phyloP scores from a whole-genome alignment of 177 flowering plant genomes.

The Telopea speciosissima region DNA sequence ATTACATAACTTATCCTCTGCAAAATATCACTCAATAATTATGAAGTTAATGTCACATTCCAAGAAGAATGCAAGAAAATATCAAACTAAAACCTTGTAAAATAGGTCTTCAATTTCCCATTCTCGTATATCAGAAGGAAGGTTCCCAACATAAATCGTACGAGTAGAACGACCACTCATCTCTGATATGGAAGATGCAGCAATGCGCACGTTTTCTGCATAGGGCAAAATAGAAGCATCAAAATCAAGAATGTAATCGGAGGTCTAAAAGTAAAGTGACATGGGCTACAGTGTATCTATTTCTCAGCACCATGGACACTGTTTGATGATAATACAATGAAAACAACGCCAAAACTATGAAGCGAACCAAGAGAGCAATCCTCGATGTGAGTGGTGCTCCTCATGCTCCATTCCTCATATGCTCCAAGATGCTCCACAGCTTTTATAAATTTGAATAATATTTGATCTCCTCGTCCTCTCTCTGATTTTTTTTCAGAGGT shows the following conservation, averaged over 20 bases:
- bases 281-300: conserved; percentile 1
- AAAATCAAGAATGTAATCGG: neutral
- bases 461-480: conserved; percentile 55
- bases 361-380: conserved; percentile 96
- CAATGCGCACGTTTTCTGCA: conserved; percentile 23
- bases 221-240: conserved; percentile 6
- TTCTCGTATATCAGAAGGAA: conserved; percentile 82
- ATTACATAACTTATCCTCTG: neutral
- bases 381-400: conserved; percentile 83
- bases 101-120: conserved; percentile 86
- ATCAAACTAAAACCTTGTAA: conserved; percentile 69
- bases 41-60: neutral
- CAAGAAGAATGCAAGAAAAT: neutral
- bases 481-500: conserved; percentile 43
- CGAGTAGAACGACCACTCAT: conserved; percentile 92
- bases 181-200: conserved; percentile 9
- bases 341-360: conserved; percentile 53
- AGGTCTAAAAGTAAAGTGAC: neutral
- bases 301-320: conserved; percentile 9
- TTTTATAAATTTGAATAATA: conserved; percentile 51
- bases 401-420: conserved; percentile 84
- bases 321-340: conserved; percentile 19
- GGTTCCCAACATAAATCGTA: conserved; percentile 88
- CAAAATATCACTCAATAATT: neutral
- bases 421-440: conserved; percentile 92